Percentiles rank a stretch among this genome's conserved stretches.
These are phyloP conservation scores for Mitragyna speciosa DNA, from an alignment of 257 asterid genomes.

Conservation along the genomic window DNA sequence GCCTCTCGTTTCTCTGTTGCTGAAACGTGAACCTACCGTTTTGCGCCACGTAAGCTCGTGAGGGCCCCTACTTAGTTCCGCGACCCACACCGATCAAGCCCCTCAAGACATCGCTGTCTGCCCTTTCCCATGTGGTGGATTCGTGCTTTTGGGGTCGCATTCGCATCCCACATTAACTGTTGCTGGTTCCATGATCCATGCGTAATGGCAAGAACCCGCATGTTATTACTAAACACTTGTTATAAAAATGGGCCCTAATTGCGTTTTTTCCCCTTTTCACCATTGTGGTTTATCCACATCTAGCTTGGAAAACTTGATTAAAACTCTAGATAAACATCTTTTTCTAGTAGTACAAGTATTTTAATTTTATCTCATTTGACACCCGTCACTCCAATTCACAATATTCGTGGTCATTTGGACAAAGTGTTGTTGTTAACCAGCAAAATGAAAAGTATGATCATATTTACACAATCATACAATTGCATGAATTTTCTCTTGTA, in stretches of 20 bases:
- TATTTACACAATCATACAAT: too few relatives aligned
- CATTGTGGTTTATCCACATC: background rate
- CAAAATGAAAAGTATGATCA: too few relatives aligned
- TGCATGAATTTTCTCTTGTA: too few relatives aligned
- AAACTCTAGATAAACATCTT: background rate
- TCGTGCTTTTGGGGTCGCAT: conserved; percentile 19
- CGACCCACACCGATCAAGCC: background rate
- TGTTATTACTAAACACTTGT: too few relatives aligned
- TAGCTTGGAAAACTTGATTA: background rate
- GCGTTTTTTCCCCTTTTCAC: background rate
- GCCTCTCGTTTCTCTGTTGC: conserved; percentile 23
- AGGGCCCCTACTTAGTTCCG: conserved; percentile 5
- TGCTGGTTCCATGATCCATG: background rate
- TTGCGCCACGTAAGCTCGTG: conserved; percentile 8
- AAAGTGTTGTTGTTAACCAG: too few relatives aligned
- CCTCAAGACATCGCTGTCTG: conserved; percentile 11
- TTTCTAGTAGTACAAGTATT: too few relatives aligned
- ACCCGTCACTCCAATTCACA: too few relatives aligned
- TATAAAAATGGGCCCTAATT: too few relatives aligned
- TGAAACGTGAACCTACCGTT: conserved; percentile 9
- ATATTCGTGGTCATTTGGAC: too few relatives aligned
- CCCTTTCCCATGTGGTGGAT: conserved; percentile 22
- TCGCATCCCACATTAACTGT: conserved; percentile 11
- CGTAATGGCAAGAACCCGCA: background rate
- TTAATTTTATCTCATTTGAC: too few relatives aligned